Evolutionary conservation across 768 basidiomycete genomes (phyloP), one percentile per base, ranked within the genome.

Genomic region (Boletus reticulatus): DNA sequence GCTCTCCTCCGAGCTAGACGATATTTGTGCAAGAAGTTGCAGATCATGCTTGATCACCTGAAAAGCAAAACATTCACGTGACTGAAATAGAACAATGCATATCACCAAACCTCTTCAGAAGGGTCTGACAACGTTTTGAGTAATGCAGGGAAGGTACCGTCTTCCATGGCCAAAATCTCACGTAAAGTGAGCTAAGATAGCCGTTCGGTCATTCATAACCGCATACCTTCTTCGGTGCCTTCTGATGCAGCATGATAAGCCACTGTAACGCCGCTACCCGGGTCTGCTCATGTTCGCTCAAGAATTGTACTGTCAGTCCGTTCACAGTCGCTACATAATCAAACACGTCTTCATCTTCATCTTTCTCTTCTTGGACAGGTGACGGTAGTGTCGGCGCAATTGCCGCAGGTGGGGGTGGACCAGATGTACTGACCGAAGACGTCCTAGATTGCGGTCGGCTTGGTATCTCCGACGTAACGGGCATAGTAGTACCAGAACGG

Each of bases 161-260:
- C 96, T 64, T 98, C 93, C 84, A 96, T 89, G 0, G 93, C 89
- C 43, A 98, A 76, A 58, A 97, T 96, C 95, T 98, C 44, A 5
- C 0, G 48, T 11, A 24, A 6, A 6, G 39, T 63, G 17, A 59
- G 52, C 31, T 17, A 24, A 49, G 27, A 39, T 14, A n/a, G 44
- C 36, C 9, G 16, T 7, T 6, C 11, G 4, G 19, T 29, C 17
- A 43, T 27, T 6, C 4, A 19, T 6, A 34, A 50, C 41, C 12
- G 50, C 66, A 44, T 57, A 89, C 94, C 84, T 96, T 96, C 74
- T 88, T 92, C 0, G 97, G 97, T 13, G 94, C 94, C 67, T 98
- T 98, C 69, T 95, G 91, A 73, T 99, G 97, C 49, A 99, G 75
- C 97, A 99, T 99, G 53, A 97, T 87, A 38, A 99, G 76, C 97